A percentile compares a stretch with the other conserved stretches of the same genome.
Conservation (phyloP, 2,329 filamentous ascomycete genomes). For the Lecanicillium sp. region DNA sequence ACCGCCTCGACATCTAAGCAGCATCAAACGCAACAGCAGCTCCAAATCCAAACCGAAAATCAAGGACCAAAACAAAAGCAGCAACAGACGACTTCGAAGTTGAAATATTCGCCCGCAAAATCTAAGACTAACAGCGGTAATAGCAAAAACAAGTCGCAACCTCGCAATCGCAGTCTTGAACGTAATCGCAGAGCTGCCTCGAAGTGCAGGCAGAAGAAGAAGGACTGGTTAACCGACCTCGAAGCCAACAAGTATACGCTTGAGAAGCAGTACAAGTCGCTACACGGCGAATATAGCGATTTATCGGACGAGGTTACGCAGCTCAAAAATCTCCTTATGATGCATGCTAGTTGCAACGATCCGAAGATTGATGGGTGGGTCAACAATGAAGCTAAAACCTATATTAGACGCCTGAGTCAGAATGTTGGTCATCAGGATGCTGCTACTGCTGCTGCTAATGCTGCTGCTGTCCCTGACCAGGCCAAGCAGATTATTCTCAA, state of each 20-base stretch:
- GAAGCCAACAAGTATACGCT: conserved; percentile 36
- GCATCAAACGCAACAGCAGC: too few relatives aligned
- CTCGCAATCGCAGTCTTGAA: conserved; percentile 41
- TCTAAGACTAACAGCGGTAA: too few relatives aligned
- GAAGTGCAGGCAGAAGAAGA: conserved; percentile 64
- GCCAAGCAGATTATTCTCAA: too few relatives aligned
- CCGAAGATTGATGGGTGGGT: conserved; percentile 46
- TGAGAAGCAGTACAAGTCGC: conserved; percentile 32
- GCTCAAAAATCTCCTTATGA: conserved; percentile 44
- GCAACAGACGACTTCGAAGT: too few relatives aligned
- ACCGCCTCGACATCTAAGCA: too few relatives aligned
- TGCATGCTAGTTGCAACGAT: conserved; percentile 43
- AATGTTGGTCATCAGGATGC: too few relatives aligned
- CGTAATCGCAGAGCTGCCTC: conserved; percentile 65
- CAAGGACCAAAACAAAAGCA: too few relatives aligned
- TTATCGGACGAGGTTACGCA: conserved; percentile 35
- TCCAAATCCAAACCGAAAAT: too few relatives aligned
- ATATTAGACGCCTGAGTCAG: conserved; percentile 25
- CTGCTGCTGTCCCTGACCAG: too few relatives aligned
- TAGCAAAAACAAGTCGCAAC: too few relatives aligned
- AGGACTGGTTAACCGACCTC: conserved; percentile 41
- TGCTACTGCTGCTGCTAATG: too few relatives aligned
- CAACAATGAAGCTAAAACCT: conserved; percentile 40
- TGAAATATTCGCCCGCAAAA: too few relatives aligned
- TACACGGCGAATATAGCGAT: conserved; percentile 34